Base-by-base conservation (phyloP, 495 filamentous ascomycete genomes). In the Hypoxylon rickii region DNA sequence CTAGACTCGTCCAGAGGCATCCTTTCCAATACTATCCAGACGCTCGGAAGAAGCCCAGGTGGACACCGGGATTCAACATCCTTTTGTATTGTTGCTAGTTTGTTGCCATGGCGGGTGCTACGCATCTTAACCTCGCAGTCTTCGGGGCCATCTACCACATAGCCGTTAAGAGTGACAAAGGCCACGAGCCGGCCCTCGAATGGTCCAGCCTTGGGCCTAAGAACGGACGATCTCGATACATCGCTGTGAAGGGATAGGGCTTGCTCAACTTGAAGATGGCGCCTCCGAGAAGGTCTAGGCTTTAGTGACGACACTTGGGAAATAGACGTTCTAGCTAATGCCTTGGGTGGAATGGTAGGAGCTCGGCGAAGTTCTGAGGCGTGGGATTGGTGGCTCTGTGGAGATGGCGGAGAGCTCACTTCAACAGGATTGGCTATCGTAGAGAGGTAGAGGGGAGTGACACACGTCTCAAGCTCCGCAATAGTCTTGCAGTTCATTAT, bases 141-240 rank as follows among this genome's bases (percentile, higher is more conserved):
- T 18, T 60, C 59, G 19, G 51, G 48, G 17, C 58, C 63, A 10
- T 54, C 55, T 6, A 66, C 54, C 17, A 47, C 44, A 13, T 58
- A 53, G 26, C 63, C 59, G 38, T 66, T 21, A 3, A 79, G 59
- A 12, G 74, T 75, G 22, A 76, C 53, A 8, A 79, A 60, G 15
- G 72, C 74, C 17, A 78, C 69, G 17, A 76, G 61, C 47, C 71
- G 72, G 5, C 70, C 74, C 44, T 79, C 76, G 16, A 79, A 72
- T 13, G 73, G 60, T 10, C 76, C 76, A 6, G 76, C 76, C 53
- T 74, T 78, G 17, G 76, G 75, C 26, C 70, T 71, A 7, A 77
- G 63, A 3, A 74, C 66, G 24, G 70, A 67, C 24, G 76, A 70
- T 45, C 67, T 65, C 16, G 64, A 67, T 12, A 77, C 58, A 16